Percentiles rank a stretch among this genome's conserved stretches.
Conservation (phyloP, 2,329 filamentous ascomycete species). For the Phyllosticta paracitricarpa region DNA sequence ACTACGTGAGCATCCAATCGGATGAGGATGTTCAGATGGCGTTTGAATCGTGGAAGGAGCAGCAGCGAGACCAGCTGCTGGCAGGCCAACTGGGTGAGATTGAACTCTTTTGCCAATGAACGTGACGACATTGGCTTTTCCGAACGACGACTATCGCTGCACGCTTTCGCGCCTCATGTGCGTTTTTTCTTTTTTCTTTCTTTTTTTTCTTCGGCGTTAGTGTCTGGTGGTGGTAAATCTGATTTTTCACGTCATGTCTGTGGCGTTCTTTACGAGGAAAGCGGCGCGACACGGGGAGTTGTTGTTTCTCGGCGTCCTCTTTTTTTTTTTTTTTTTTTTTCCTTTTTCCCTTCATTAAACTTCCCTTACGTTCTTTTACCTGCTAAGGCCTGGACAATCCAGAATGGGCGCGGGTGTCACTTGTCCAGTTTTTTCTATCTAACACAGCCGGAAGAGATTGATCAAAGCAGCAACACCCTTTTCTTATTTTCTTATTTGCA, state of each 20-base stretch:
- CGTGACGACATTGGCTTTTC: background rate
- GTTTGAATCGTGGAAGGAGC: constrained; percentile 88
- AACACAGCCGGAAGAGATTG: too few species aligned
- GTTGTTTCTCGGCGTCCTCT: background rate
- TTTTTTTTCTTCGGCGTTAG: background rate
- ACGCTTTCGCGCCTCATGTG: background rate
- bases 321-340: background rate
- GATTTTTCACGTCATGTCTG: constrained; percentile 1
- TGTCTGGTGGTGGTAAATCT: background rate
- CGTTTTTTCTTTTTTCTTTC: background rate
- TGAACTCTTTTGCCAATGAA: constrained; percentile 41
- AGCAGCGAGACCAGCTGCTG: constrained; percentile 49
- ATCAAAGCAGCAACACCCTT: too few species aligned
- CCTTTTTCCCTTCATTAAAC: too few species aligned
- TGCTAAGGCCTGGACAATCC: too few species aligned
- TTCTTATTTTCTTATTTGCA: too few species aligned
- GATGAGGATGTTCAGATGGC: constrained; percentile 96
- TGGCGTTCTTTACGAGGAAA: background rate
- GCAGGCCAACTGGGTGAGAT: constrained; percentile 74
- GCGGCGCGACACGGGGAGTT: background rate
- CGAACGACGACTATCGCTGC: background rate
- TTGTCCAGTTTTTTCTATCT: too few species aligned
- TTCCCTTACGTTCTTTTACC: background rate
- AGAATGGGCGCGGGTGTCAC: too few species aligned
- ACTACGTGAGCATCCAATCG: constrained; percentile 85